These are phyloP conservation scores for Diaporthe humulicola DNA, from an alignment of 2,329 filamentous ascomycete species.

Conservation along the genomic window DNA sequence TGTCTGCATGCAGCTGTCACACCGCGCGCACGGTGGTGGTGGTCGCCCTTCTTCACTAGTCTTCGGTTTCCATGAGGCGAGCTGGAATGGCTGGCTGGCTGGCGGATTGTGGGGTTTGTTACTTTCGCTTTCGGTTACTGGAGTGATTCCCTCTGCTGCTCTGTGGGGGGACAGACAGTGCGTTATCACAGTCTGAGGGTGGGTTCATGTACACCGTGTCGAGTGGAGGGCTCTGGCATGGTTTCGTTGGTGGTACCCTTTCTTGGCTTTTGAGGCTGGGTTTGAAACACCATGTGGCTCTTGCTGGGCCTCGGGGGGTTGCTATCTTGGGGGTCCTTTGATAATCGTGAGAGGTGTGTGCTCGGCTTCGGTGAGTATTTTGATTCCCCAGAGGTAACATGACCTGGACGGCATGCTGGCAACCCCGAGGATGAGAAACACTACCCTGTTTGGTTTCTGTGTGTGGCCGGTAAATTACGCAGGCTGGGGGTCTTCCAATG, in stretches of 20 bases:
- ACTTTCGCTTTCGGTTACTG: neutral
- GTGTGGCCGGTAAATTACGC: conserved; percentile 13
- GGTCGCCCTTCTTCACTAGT: neutral
- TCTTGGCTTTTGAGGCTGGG: neutral
- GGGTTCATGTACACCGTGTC: neutral
- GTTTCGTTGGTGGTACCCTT: neutral
- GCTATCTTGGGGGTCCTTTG: neutral
- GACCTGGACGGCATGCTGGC: neutral
- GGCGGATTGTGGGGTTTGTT: neutral
- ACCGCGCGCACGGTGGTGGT: neutral
- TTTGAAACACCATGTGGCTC: conserved; percentile 14
- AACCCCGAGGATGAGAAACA: neutral
- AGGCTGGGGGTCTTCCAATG: neutral
- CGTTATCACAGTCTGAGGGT: neutral
- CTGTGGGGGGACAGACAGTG: neutral
- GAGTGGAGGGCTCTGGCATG: neutral
- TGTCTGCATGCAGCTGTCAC: conserved; percentile 26
- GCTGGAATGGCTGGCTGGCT: neutral
- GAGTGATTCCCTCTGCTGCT: no score
- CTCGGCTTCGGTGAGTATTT: neutral
- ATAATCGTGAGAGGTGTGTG: neutral
- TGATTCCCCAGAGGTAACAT: neutral
- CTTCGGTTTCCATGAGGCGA: neutral
- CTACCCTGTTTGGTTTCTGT: neutral
- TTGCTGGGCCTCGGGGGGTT: neutral